Percentiles rank a stretch among this genome's conserved stretches.
These are phyloP conservation scores for Magnaporthiopsis poae DNA, from an alignment of 2,329 filamentous ascomycete genomes.

Conservation along the genomic window DNA sequence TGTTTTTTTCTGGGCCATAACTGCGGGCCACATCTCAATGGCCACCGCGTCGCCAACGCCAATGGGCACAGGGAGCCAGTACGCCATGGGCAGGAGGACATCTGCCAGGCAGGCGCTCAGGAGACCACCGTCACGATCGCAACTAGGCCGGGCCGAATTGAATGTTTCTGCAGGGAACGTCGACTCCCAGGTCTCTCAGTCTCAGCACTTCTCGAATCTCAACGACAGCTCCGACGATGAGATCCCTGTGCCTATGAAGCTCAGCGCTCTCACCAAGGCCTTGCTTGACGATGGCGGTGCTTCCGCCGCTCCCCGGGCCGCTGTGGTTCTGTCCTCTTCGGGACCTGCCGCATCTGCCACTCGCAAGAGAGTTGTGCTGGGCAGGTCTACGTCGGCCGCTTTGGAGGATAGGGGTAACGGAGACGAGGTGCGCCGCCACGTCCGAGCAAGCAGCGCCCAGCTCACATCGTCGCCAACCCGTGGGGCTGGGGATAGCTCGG, in stretches of 20 bases:
- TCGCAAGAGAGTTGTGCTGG: slow-evolving; percentile 41
- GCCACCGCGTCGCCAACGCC: slow-evolving; percentile 47
- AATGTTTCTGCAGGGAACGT: slow-evolving; percentile 23
- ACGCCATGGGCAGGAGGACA: slow-evolving; percentile 39
- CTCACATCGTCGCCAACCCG: slow-evolving; percentile 33
- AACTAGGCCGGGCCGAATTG: slow-evolving; percentile 35
- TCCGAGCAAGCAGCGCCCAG: slow-evolving; percentile 40
- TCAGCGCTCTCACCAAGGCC: slow-evolving; percentile 84
- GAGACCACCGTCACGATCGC: slow-evolving; percentile 37
- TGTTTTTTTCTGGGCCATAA: neutral
- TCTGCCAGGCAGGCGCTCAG: slow-evolving; percentile 47
- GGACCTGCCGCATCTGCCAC: slow-evolving; percentile 34
- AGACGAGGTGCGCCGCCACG: slow-evolving; percentile 22
- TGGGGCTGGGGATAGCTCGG: slow-evolving; percentile 42
- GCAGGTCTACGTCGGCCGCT: slow-evolving; percentile 31
- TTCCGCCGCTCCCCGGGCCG: slow-evolving; percentile 19
- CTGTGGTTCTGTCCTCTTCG: slow-evolving; percentile 16
- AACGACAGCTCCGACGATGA: slow-evolving; percentile 93
- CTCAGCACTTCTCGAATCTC: slow-evolving; percentile 39
- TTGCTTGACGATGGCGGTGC: slow-evolving; percentile 57
- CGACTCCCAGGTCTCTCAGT: slow-evolving; percentile 18
- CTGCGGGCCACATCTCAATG: slow-evolving; percentile 25
- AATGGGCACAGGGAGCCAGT: slow-evolving; percentile 35
- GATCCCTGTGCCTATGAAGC: slow-evolving; percentile 81
- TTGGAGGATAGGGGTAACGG: slow-evolving; percentile 28